These are phyloP conservation scores for Toxicodendron radicans DNA, from an alignment of 345 rosid genomes.

Conservation along the genomic window DNA sequence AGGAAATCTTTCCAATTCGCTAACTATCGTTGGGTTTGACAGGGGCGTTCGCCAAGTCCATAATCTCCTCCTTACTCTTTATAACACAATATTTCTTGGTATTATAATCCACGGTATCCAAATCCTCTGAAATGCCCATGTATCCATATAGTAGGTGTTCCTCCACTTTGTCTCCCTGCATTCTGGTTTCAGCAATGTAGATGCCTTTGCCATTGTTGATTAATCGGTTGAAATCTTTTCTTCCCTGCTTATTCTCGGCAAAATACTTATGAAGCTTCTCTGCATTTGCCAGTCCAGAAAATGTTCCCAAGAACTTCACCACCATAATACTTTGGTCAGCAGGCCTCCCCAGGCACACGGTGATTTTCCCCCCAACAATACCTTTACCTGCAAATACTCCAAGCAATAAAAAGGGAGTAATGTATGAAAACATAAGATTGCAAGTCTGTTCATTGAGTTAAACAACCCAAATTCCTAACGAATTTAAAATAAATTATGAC, in stretches of 20 bases:
- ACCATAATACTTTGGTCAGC: conserved; percentile 54
- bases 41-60: conserved; percentile 60
- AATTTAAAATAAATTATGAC: not conserved
- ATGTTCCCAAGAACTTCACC: conserved; percentile 50
- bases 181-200: conserved; percentile 13
- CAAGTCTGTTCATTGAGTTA: conserved; percentile 5
- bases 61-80: conserved; percentile 58
- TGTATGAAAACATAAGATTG: not conserved
- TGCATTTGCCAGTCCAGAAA: conserved; percentile 48
- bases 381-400: conserved; percentile 42
- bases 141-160: conserved; percentile 48
- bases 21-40: conserved; percentile 42
- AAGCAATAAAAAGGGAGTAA: not conserved
- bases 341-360: conserved; percentile 52
- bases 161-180: conserved; percentile 32
- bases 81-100: conserved; percentile 41
- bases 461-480: not conserved
- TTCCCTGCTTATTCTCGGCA: conserved; percentile 40
- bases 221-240: conserved; percentile 37
- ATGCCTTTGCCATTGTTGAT: conserved; percentile 16
- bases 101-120: conserved; percentile 51
- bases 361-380: conserved; percentile 48
- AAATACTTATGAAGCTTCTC: conserved; percentile 49
- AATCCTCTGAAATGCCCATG: conserved; percentile 57
- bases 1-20: not conserved